phyloP scores from a whole-genome alignment of 805 yeast genomes.

The Debaryomyces hansenii region DNA sequence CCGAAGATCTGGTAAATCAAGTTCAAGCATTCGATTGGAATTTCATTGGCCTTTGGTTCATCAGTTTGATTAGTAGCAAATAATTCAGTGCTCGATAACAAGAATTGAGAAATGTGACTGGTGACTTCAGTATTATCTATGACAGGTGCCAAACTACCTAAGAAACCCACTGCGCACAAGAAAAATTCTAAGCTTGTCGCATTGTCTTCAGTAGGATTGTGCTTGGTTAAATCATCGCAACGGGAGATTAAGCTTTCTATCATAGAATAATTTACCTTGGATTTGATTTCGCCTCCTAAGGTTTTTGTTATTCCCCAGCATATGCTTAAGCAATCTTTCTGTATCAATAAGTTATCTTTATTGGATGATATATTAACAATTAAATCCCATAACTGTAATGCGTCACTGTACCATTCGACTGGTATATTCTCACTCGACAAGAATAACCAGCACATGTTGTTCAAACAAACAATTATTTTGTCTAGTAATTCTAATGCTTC shows the following conservation, averaged over 20 bases:
- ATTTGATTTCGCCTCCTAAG: constrained; percentile 32
- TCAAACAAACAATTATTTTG: constrained; percentile 64
- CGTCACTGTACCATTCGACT: constrained; percentile 37
- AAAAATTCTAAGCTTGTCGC: constrained; percentile 35
- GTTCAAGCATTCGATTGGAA: constrained; percentile 62
- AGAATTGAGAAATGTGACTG: constrained; percentile 43
- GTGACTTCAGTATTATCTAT: constrained; percentile 48
- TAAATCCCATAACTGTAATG: constrained; percentile 31
- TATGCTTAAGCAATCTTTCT: constrained; percentile 33
- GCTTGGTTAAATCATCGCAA: constrained; percentile 13
- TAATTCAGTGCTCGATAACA: constrained; percentile 26
- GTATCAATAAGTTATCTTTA: constrained; percentile 20
- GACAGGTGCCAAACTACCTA: constrained; percentile 49
- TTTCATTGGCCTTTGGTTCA: constrained; percentile 30
- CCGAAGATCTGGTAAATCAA: constrained; percentile 76
- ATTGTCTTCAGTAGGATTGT: constrained; percentile 4
- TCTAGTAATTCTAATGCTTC: constrained; percentile 41
- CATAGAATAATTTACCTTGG: constrained; percentile 23
- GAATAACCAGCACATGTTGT: constrained; percentile 68
- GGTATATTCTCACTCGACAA: constrained; percentile 31
- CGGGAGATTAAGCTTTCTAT: constrained; percentile 23
- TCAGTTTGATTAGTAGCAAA: constrained; percentile 11
- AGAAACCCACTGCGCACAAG: constrained; percentile 50
- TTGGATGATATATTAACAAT: constrained; percentile 12
- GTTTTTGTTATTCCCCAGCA: constrained; percentile 40